Evolutionary conservation across 1,139 yeast genomes (phyloP), one percentile per base, ranked within the genome.

Genomic region (Komagataea norvegica): DNA sequence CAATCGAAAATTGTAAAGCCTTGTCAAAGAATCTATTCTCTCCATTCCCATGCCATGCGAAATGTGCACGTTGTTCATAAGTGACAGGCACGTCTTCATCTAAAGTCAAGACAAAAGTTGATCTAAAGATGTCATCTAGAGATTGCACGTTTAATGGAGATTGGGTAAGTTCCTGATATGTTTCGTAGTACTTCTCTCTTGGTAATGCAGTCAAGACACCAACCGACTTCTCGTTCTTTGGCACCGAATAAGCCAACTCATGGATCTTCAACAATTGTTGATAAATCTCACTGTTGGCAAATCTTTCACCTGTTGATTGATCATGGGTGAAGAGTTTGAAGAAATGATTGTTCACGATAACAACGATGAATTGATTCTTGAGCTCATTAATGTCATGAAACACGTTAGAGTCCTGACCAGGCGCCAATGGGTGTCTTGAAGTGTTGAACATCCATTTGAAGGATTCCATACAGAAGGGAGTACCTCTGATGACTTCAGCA

Each of bases 31-130:
- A 91, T 57, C 98, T 74, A 70, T 91, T 91, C 56, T 70, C 65
- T 42, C 96, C 96, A 62, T 87, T 79, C 21, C 97, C 96, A 65
- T 88, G 96, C 97, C 97, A 91, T 62, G 80, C 76, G 62, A 78
- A 82, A 56, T 79, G 79, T 10, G 96, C 81, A 58, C 89, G 84
- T 59, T 87, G 95, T 59, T 83, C 93, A 48, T 83, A 71, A 23
- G 95, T 81, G 40, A 79, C 68, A 21, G 97, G 96, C 31, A 65
- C 56, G 45, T 74, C 73, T 40, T 76, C 77, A 59, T 91, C 98
- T 41, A 91, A 72, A 54, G 91, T 79, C 40, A 91, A 62, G 11
- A 89, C 75, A 59, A 88, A 91, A 0, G 96, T 78, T 4, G 95
- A 70, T 41, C 84, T 79, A 54, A 79, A 82, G 44, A 91, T 83